A percentile compares a stretch with the other conserved stretches of the same genome.
Conservation (phyloP, 176 grass and related monocot genomes). For the Carex parvula region DNA sequence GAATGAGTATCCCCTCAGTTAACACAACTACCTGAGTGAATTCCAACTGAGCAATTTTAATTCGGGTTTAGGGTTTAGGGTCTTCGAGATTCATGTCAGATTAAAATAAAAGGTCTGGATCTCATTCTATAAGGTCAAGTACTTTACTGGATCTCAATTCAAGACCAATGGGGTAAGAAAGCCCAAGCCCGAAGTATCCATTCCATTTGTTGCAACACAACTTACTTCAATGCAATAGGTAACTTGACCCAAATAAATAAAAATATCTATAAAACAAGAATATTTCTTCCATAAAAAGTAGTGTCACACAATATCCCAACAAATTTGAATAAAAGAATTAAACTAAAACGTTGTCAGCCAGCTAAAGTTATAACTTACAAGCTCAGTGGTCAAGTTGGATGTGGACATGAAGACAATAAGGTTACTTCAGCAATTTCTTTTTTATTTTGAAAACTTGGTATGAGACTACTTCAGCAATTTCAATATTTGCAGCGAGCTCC, state of each 20-base stretch:
- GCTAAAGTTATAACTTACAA: background rate
- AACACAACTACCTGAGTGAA: too few relatives aligned
- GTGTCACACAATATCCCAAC: background rate
- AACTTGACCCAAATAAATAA: background rate
- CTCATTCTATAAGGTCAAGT: too few relatives aligned
- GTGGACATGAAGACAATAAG: background rate
- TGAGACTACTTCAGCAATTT: background rate
- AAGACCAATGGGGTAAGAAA: background rate
- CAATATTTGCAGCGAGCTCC: background rate
- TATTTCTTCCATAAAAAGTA: background rate
- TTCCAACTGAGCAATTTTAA: too few relatives aligned
- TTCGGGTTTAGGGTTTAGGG: too few relatives aligned
- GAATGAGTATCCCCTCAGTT: background rate
- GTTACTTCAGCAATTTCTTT: background rate
- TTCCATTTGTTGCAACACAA: background rate
- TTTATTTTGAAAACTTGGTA: too few relatives aligned
- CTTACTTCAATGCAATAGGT: background rate
- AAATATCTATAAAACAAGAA: background rate
- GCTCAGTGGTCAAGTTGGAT: background rate
- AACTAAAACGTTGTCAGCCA: background rate
- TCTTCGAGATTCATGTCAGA: too few relatives aligned
- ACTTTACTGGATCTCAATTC: too few relatives aligned
- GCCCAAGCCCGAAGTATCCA: background rate
- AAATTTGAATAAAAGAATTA: slow-evolving; percentile 17
- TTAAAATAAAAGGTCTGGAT: too few relatives aligned